A percentile compares a stretch with the other conserved stretches of the same genome.
Evolutionary conservation across 805 yeast genomes (phyloP).

Genomic region (Saturnispora galanensis): DNA sequence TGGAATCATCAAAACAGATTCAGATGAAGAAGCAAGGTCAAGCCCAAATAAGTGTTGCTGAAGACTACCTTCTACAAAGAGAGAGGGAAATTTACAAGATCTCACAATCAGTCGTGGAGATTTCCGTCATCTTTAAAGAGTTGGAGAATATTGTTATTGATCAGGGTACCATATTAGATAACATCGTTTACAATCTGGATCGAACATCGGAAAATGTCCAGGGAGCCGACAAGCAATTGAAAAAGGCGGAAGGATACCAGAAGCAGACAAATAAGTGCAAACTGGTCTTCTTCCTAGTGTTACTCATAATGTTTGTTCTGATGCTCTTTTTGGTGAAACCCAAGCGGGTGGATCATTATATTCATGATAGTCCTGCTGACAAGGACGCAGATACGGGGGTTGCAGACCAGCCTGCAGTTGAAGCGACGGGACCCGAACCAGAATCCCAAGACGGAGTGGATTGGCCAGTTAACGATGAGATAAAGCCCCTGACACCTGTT

Average conservation of each 20-base stretch:
- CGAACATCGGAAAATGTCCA: conserved; percentile 69
- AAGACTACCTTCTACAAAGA: conserved; percentile 50
- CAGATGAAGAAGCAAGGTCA: conserved; percentile 24
- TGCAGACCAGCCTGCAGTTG: background rate
- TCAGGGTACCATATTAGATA: conserved; percentile 88
- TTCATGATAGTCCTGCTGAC: conserved; percentile 14
- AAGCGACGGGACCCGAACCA: background rate
- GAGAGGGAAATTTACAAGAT: conserved; percentile 84
- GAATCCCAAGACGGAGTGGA: background rate
- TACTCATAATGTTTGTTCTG: conserved; percentile 63
- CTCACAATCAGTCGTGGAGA: conserved; percentile 91
- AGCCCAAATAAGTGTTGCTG: conserved; percentile 30
- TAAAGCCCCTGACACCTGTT: conserved; percentile 2
- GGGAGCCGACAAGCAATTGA: conserved; percentile 67
- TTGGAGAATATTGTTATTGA: conserved; percentile 87
- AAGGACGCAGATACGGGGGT: background rate
- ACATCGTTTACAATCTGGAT: conserved; percentile 86
- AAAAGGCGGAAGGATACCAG: conserved; percentile 71
- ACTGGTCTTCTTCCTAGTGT: conserved; percentile 60
- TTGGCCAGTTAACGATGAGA: conserved; percentile 1
- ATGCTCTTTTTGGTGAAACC: conserved; percentile 67
- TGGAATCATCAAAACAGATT: conserved; percentile 35
- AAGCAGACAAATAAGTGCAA: conserved; percentile 87
- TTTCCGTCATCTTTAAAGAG: conserved; percentile 86
- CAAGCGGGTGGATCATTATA: conserved; percentile 22